Percentiles rank a stretch among this genome's conserved stretches.
Conservation (phyloP, 2,329 filamentous ascomycete species). For the Clonostachys chloroleuca region DNA sequence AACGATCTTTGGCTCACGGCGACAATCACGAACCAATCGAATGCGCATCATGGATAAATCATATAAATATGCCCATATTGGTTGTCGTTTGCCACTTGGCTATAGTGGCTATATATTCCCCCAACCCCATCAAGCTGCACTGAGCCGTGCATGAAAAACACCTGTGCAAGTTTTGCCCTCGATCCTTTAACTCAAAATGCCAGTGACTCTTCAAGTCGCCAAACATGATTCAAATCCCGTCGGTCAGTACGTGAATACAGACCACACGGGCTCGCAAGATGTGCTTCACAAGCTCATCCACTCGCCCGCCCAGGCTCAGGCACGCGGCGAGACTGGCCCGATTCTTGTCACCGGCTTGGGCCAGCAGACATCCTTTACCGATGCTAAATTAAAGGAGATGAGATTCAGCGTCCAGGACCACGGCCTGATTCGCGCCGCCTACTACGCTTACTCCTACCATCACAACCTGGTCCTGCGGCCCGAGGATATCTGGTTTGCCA, state of each 20-base stretch:
- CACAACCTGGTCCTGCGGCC: conserved; percentile 41
- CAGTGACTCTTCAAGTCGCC: background rate
- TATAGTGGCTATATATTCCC: no score
- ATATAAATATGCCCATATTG: no score
- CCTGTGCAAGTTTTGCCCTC: no score
- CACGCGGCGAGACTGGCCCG: background rate
- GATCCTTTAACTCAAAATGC: background rate
- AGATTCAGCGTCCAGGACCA: conserved; percentile 13
- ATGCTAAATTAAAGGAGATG: background rate
- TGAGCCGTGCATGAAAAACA: no score
- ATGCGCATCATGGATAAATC: no score
- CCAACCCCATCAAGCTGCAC: no score
- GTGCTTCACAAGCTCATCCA: background rate
- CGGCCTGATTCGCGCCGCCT: conserved; percentile 29
- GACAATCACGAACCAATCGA: no score
- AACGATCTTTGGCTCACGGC: no score
- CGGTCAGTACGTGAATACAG: no score
- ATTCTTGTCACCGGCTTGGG: background rate
- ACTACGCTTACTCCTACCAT: conserved; percentile 34
- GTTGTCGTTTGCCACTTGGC: no score
- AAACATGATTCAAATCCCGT: background rate
- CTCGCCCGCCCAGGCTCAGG: no score
- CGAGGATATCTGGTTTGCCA: conserved; percentile 48
- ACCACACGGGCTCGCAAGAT: no score
- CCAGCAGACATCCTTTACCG: background rate